A percentile compares a stretch with the other conserved stretches of the same genome.
Evolutionary conservation across 208 protist genomes (phyloP).

Genomic region (Giardia muris): DNA sequence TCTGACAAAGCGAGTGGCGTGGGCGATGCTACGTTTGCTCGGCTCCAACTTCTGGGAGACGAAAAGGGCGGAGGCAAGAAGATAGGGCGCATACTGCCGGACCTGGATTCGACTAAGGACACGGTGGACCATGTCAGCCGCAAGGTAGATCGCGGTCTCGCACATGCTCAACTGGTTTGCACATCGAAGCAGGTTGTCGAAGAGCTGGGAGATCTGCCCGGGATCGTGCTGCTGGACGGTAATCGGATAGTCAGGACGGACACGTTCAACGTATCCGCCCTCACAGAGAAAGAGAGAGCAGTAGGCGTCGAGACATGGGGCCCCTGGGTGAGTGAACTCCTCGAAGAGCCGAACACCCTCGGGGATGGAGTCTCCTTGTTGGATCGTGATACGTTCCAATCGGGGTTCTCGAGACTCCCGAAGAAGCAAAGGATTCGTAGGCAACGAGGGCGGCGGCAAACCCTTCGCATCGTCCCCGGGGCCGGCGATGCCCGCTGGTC

Average conservation of each 20-base stretch:
- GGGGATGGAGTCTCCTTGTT: too few species aligned
- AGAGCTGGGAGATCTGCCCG: not conserved
- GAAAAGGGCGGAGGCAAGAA: not conserved
- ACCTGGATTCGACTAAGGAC: not conserved
- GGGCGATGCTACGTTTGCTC: not conserved
- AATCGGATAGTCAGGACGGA: not conserved
- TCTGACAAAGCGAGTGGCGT: not conserved
- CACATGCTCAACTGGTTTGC: not conserved
- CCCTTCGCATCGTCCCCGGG: too few species aligned
- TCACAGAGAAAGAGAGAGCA: too few species aligned
- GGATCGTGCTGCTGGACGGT: not conserved
- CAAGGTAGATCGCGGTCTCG: not conserved
- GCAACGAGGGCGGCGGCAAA: too few species aligned
- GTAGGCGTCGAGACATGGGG: too few species aligned
- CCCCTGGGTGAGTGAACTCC: too few species aligned
- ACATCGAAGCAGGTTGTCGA: not conserved
- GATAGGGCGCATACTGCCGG: not conserved
- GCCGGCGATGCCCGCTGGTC: too few species aligned
- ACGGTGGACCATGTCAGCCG: not conserved
- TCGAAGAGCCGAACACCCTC: too few species aligned
- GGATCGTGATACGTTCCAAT: too few species aligned
- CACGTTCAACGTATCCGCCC: not conserved
- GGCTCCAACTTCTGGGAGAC: not conserved
- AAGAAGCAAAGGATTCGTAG: too few species aligned
- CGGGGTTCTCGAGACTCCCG: too few species aligned